Percentiles rank a stretch among this genome's conserved stretches.
phyloP scores from a whole-genome alignment of 2,329 filamentous ascomycete species.

The Monilinia aucupariae region DNA sequence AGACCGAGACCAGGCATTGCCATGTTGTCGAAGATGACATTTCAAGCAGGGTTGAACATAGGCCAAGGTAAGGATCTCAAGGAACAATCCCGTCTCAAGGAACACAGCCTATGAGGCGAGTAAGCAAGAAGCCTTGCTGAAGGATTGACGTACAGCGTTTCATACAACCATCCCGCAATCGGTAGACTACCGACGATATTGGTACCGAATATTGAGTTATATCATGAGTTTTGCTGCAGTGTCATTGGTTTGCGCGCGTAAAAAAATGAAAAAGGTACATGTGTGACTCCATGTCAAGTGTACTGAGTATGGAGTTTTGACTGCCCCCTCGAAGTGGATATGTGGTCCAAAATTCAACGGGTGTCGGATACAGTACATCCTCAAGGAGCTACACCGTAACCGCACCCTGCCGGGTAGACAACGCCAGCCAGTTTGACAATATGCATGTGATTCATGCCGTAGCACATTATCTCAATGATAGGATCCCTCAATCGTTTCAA shows the following conservation, averaged over 20 bases:
- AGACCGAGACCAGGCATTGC: slow-evolving; percentile 1
- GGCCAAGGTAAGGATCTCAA: background rate
- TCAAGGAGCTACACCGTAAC: background rate
- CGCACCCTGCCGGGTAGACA: background rate
- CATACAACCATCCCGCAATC: background rate
- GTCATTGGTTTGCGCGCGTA: background rate
- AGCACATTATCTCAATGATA: background rate
- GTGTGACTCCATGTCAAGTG: background rate
- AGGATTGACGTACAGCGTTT: slow-evolving; percentile 25
- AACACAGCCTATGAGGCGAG: slow-evolving; percentile 7
- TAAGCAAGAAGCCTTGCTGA: background rate
- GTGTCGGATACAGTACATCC: background rate
- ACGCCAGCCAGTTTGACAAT: background rate
- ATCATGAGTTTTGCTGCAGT: background rate
- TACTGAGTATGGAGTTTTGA: background rate
- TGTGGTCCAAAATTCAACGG: background rate
- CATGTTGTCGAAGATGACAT: background rate
- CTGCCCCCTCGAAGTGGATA: background rate
- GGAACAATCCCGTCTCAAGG: background rate
- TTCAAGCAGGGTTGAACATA: background rate
- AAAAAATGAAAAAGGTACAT: background rate
- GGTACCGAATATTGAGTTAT: background rate
- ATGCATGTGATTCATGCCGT: background rate
- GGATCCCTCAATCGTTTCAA: too few species aligned
- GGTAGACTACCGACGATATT: background rate